Evolutionary conservation across 768 basidiomycete genomes (phyloP), one percentile per base, ranked within the genome.

Genomic region (Pholiota microspora): DNA sequence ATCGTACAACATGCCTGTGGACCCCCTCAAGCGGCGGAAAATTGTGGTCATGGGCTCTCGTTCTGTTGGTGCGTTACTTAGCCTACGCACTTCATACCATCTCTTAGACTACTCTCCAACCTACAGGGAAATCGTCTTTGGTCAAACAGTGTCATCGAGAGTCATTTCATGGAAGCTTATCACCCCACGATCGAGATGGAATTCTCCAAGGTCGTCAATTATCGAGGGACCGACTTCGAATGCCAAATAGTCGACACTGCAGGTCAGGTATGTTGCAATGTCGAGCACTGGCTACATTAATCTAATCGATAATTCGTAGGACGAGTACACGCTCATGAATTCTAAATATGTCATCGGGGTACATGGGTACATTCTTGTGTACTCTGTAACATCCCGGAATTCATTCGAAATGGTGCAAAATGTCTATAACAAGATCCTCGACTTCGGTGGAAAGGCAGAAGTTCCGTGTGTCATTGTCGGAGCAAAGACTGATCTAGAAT

Each of bases 161-260:
- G 86, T 61, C 82, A 86, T 59, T 97, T 95, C 66, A 81, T 88
- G 66, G 91, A 94, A 53, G 77, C 84, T 15, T 96, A 96, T 74
- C 91, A 92, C 72, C 94, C 94, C 28, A 96, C 93, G 57, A 94
- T 94, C 68, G 93, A 96, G 71, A 82, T 75, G 62, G 86, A 85
- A 23, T 86, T 86, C 64, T 75, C 80, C 53, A 94, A 94, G 75
- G 80, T 76, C 51, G 80, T 97, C 67, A 80, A 76, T 60, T 83
- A 86, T 74, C 86, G 89, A 47, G 93, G 93, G 50, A 75, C 80
- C 16, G 88, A 93, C 57, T 96, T 90, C 64, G 84, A 92, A 56
- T 94, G 92, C 73, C 91, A 95, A 75, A 90, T 98, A 71, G 88
- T 95, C 62, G 94, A 97, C 72, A 95, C 92, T 49, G 94, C 94